Conservation (phyloP, 2,329 filamentous ascomycete genomes). For the Plenodomus biglobosus region DNA sequence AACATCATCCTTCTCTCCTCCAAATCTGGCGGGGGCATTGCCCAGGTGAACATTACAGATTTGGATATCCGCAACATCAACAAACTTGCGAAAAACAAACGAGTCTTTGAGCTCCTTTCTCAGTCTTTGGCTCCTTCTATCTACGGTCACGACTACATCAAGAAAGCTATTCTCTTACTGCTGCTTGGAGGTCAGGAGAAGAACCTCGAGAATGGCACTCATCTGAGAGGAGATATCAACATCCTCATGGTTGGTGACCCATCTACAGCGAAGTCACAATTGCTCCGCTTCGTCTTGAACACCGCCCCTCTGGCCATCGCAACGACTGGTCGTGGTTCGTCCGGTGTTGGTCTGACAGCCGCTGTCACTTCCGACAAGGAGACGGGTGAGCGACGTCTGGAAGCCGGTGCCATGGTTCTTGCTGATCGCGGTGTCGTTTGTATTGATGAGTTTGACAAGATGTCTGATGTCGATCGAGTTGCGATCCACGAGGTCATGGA, state of each 20-base stretch:
- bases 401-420: conserved; percentile 98
- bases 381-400: conserved; percentile 89
- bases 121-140: conserved; percentile 96
- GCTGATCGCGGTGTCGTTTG: conserved; percentile 96
- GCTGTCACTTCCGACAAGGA: conserved; percentile 97
- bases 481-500: conserved; percentile 99
- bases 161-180: conserved; percentile 95
- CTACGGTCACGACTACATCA: conserved; percentile 95
- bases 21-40: conserved; percentile 92
- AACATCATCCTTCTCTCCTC: conserved; percentile 93
- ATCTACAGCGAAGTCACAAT: conserved; percentile 97
- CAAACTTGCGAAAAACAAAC: conserved; percentile 91
- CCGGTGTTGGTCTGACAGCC: conserved; percentile 94
- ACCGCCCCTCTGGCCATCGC: conserved; percentile 95
- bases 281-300: conserved; percentile 94
- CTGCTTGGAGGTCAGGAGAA: conserved; percentile 95
- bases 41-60: conserved; percentile 88
- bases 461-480: conserved; percentile 97
- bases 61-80: conserved; percentile 99
- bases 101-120: conserved; percentile 87
- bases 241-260: conserved; percentile 99
- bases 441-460: conserved; percentile 99
- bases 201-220: conserved; percentile 96
- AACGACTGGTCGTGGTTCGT: conserved; percentile 94
- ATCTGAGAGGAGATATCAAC: conserved; percentile 97